Conservation (phyloP, 345 rosid species). For the Citrus maxima region DNA sequence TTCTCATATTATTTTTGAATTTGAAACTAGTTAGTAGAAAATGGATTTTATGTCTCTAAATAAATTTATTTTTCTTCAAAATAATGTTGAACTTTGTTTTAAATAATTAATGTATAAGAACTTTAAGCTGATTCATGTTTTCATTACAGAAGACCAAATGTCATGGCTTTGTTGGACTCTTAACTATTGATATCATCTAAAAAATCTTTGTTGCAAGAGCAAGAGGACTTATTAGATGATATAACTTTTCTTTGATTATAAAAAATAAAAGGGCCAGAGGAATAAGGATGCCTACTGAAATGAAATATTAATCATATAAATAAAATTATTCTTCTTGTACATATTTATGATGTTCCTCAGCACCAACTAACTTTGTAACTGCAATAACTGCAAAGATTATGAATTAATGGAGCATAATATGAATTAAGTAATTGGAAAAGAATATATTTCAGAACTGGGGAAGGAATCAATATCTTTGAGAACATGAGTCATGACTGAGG, state of each 20-base stretch:
- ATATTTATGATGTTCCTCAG: too few relatives aligned
- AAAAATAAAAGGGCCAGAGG: too few relatives aligned
- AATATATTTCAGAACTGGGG: background rate
- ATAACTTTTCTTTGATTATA: too few relatives aligned
- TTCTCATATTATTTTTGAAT: too few relatives aligned
- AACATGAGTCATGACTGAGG: slow-evolving; percentile 24
- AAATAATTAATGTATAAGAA: too few relatives aligned
- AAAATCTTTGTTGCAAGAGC: background rate
- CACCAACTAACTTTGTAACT: slow-evolving; percentile 25
- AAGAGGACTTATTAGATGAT: background rate
- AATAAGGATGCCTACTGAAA: too few relatives aligned
- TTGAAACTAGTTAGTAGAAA: too few relatives aligned
- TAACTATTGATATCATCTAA: background rate
- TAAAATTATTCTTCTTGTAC: too few relatives aligned
- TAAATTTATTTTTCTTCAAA: too few relatives aligned
- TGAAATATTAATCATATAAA: too few relatives aligned
- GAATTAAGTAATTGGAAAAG: background rate
- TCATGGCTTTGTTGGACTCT: background rate
- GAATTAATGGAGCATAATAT: background rate
- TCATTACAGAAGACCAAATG: background rate
- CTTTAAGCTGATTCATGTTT: background rate
- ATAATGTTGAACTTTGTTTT: background rate
- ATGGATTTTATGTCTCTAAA: too few relatives aligned
- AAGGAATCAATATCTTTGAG: slow-evolving; percentile 21
- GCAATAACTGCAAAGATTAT: slow-evolving; percentile 21